These are phyloP conservation scores for Hemerocallis citrina DNA, from an alignment of 106 monocot genomes.

Conservation along the genomic window DNA sequence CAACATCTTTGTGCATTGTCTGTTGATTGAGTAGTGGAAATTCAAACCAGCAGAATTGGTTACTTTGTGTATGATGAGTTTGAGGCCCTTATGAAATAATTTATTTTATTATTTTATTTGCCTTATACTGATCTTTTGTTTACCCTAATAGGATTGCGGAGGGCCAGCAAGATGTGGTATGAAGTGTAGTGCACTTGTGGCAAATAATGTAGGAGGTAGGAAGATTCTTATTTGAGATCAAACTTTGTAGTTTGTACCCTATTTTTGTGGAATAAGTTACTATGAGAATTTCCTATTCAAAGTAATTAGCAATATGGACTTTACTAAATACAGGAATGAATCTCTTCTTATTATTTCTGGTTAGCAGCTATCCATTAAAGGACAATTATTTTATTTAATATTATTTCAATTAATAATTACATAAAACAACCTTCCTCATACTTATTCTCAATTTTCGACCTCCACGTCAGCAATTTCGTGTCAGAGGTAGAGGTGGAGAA, in stretches of 20 bases:
- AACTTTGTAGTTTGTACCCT: neutral
- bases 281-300: neutral
- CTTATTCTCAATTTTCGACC: no score
- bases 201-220: slow-evolving; percentile 49
- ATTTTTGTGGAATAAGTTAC: no score
- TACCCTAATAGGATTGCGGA: slow-evolving; percentile 62
- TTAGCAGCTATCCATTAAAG: neutral
- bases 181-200: slow-evolving; percentile 70
- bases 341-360: neutral
- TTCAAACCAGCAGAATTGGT: no score
- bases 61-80: neutral
- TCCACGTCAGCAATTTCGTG: no score
- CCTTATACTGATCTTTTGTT: slow-evolving; percentile 1
- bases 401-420: no score
- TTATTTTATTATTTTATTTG: neutral
- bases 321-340: neutral
- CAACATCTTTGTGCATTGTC: no score
- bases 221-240: neutral
- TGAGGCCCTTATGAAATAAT: neutral
- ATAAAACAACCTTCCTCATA: no score
- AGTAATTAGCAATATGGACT: neutral
- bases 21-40: no score
- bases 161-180: slow-evolving; percentile 65
- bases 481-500: no score
- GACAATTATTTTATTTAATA: no score